Evolutionary conservation across 2,329 filamentous ascomycete genomes (phyloP), one percentile per base, ranked within the genome.

Genomic region (Ophiostoma perfectum): DNA sequence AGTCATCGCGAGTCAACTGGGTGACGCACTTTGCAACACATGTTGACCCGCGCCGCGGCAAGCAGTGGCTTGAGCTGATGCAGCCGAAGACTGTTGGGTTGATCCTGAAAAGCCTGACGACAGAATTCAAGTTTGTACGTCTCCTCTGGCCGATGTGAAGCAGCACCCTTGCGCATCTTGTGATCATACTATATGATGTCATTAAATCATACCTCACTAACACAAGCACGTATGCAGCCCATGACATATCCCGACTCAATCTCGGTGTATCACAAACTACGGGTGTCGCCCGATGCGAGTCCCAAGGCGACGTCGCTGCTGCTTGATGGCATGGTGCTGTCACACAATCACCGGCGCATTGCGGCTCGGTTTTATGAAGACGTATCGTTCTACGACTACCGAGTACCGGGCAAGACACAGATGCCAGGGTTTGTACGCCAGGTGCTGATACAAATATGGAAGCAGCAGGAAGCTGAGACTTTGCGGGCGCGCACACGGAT

Each of bases 61-160:
- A 81, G 58, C 80, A 85, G 70, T 97, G 93, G 92, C 77, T 79
- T 14, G 84, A 89, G 64, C 80, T 96, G 55, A 86, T 90, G 80
- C 88, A 84, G 14, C 87, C 89, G 0, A 83, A 80, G 38, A 84
- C 84, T 0, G 81, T 88, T 18, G 93, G 93, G 0, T 76, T 97
- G 68, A 95, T 97, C 70, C 78, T 97, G 75, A 85, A 87, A 73
- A 92, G 88, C 73, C 92, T 97, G 72, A 90, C 85, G 73, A 88
- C 90, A 0, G 89, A 96, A 72, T 97, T 90, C 78, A 97, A 97
- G 80, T 93, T 96, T 79, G 92, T 95, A 76, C 72, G 89, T 82
- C 18, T 38, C 49, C 7, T 39, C 2, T 8, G 14, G 49, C 49
- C n/a, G n/a, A 4, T 16, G 6, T 4, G 6, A 7, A 2, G 38